phyloP scores from a whole-genome alignment of 2,329 filamentous ascomycete species.

The Calonectria crousiana region DNA sequence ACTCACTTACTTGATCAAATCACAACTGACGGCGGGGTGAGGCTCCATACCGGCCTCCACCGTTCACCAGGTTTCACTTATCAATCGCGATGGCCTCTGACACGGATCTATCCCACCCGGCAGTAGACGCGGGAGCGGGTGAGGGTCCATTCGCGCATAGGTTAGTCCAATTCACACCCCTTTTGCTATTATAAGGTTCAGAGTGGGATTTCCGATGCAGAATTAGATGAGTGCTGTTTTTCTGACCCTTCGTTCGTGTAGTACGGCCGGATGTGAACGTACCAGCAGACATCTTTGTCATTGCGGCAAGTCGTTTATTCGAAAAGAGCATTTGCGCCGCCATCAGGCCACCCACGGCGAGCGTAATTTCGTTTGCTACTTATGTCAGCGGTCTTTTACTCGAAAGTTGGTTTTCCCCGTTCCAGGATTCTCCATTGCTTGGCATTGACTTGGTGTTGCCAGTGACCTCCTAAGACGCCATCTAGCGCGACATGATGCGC shows the following conservation, averaged over 20 bases:
- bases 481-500: constrained; percentile 49
- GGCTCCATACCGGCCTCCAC: neutral
- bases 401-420: constrained; percentile 48
- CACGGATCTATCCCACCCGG: constrained; percentile 40
- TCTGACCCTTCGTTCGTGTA: no score
- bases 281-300: constrained; percentile 50
- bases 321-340: constrained; percentile 55
- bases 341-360: constrained; percentile 55
- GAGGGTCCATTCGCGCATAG: constrained; percentile 23
- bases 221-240: neutral
- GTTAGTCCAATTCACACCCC: constrained; percentile 22
- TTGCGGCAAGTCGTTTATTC: constrained; percentile 55
- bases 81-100: constrained; percentile 26
- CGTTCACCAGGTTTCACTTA: constrained; percentile 9
- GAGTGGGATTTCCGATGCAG: constrained; percentile 26
- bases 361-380: constrained; percentile 49
- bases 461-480: constrained; percentile 56
- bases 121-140: constrained; percentile 11
- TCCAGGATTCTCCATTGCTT: neutral
- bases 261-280: neutral
- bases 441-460: constrained; percentile 1
- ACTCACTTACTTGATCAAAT: constrained; percentile 4
- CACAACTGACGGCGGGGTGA: neutral
- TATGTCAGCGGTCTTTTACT: constrained; percentile 55
- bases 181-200: constrained; percentile 13